Percentiles rank a stretch among this genome's conserved stretches.
Conservation (phyloP, 805 yeast genomes). For the Saturnispora quitensis region DNA sequence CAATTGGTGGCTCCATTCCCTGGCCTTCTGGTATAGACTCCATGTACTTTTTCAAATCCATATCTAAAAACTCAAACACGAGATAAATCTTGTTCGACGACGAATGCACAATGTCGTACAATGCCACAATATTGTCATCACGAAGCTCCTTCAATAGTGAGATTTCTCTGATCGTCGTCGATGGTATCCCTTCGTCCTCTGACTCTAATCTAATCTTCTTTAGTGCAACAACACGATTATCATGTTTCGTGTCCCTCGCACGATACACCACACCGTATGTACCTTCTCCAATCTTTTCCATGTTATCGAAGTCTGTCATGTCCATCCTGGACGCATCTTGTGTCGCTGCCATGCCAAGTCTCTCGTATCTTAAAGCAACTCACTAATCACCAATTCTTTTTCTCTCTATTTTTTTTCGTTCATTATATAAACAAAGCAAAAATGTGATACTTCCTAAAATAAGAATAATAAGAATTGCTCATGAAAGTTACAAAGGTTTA, state of each 20-base stretch:
- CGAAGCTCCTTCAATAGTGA: slow-evolving; percentile 88
- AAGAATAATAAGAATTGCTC: neutral
- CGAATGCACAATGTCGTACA: slow-evolving; percentile 91
- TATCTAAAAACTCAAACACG: slow-evolving; percentile 88
- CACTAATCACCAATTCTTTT: neutral
- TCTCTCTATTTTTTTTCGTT: neutral
- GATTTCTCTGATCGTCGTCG: slow-evolving; percentile 95
- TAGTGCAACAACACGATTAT: slow-evolving; percentile 89
- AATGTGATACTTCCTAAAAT: neutral
- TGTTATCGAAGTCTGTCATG: slow-evolving; percentile 81
- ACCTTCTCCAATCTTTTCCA: slow-evolving; percentile 96
- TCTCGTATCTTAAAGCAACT: neutral
- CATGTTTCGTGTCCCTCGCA: slow-evolving; percentile 81
- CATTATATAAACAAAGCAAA: neutral
- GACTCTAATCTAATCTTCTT: slow-evolving; percentile 93
- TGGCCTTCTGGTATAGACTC: slow-evolving; percentile 87
- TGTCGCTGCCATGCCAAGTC: slow-evolving; percentile 2
- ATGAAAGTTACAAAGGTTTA: neutral
- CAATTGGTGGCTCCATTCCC: slow-evolving; percentile 83
- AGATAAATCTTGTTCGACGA: slow-evolving; percentile 87
- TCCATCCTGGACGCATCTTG: slow-evolving; percentile 45
- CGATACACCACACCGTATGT: slow-evolving; percentile 98
- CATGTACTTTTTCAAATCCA: slow-evolving; percentile 95
- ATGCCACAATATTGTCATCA: slow-evolving; percentile 85
- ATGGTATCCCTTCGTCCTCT: slow-evolving; percentile 97